Conservation (phyloP, 192 early-diverging fungal genomes). For the Haplosporangium gracile region DNA sequence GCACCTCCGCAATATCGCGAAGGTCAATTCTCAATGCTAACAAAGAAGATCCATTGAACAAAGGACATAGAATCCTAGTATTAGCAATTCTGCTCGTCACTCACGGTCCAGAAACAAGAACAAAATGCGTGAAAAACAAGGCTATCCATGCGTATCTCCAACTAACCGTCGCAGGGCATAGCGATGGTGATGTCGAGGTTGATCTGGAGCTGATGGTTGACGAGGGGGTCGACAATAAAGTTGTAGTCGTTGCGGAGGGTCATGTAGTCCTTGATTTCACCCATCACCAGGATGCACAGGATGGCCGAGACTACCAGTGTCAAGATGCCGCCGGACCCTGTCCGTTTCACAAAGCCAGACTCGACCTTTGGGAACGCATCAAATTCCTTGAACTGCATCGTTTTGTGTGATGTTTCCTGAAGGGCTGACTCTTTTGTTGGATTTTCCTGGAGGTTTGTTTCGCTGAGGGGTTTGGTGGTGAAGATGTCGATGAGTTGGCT, state of each 20-base stretch:
- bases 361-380: conserved; percentile 96
- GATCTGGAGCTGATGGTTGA: conserved; percentile 77
- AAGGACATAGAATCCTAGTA: background rate
- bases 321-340: conserved; percentile 80
- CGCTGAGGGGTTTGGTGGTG: background rate
- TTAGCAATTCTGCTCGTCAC: background rate
- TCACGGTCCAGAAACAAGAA: background rate
- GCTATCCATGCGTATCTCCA: background rate
- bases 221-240: conserved; percentile 82
- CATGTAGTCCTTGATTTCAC: conserved; percentile 79
- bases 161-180: conserved; percentile 80
- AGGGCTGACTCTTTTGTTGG: background rate
- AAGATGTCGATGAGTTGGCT: background rate
- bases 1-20: conserved; percentile 72
- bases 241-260: conserved; percentile 76
- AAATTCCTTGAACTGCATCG: conserved; percentile 61
- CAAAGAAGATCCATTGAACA: background rate
- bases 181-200: conserved; percentile 91
- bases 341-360: conserved; percentile 77
- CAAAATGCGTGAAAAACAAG: background rate
- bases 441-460: background rate
- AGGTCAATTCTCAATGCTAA: conserved; percentile 77
- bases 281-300: conserved; percentile 75
- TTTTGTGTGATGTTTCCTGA: background rate
- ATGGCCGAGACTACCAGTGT: conserved; percentile 76